Evolutionary conservation across 2,329 filamentous ascomycete genomes (phyloP).

Genomic region (Ophiostoma piceae): DNA sequence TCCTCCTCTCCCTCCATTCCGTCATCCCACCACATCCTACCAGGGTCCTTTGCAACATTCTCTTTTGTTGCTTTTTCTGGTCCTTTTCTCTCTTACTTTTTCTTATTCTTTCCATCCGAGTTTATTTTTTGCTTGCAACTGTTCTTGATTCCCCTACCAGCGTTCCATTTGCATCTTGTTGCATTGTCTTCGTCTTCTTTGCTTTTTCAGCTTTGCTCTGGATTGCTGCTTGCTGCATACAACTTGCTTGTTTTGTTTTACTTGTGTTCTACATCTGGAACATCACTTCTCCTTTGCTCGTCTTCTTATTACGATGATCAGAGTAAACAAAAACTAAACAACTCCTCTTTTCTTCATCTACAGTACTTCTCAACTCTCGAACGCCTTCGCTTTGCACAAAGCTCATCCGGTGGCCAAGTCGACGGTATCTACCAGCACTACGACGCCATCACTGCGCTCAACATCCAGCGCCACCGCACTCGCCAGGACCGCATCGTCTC

Average conservation of each 20-base stretch:
- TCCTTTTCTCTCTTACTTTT: slow-evolving; percentile 1
- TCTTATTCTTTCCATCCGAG: neutral
- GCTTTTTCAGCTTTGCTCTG: neutral
- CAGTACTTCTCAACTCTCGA: slow-evolving; percentile 72
- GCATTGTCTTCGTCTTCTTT: slow-evolving; percentile 5
- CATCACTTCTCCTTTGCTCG: slow-evolving; percentile 7
- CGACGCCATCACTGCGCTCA: slow-evolving; percentile 34
- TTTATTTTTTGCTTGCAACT: neutral
- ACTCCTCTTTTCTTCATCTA: slow-evolving; percentile 19
- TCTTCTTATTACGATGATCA: slow-evolving; percentile 15
- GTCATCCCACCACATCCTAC: slow-evolving; percentile 12
- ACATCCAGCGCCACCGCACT: slow-evolving; percentile 32
- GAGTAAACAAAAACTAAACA: slow-evolving; percentile 26
- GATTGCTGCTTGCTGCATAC: neutral
- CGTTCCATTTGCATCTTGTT: slow-evolving; percentile 8
- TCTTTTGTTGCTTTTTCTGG: slow-evolving; percentile 5
- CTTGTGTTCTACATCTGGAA: slow-evolving; percentile 10
- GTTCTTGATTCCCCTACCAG: slow-evolving; percentile 16
- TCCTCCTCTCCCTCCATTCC: slow-evolving; percentile 20
- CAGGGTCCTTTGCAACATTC: neutral
- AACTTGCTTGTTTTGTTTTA: neutral
- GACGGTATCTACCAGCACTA: slow-evolving; percentile 37
- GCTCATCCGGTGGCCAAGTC: slow-evolving; percentile 31
- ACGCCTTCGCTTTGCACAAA: slow-evolving; percentile 59
- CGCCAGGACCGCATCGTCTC: slow-evolving; percentile 32